A percentile compares a stretch with the other conserved stretches of the same genome.
Conservation (phyloP, 768 basidiomycete genomes). For the Podaxis sp. region DNA sequence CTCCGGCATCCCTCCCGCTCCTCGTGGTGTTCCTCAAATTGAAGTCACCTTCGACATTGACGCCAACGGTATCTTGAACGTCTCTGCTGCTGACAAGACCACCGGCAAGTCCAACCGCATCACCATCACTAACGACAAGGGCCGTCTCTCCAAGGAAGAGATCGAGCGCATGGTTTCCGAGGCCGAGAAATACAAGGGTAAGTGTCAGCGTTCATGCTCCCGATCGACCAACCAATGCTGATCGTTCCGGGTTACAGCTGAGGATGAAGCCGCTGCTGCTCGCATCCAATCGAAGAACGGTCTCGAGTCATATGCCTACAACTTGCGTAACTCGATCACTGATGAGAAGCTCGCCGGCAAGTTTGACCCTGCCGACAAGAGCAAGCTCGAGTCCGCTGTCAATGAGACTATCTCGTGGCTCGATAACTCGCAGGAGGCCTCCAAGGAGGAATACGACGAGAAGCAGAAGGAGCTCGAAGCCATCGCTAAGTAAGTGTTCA, state of each 20-base stretch:
- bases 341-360: constrained; percentile 88
- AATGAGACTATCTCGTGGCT: constrained; percentile 87
- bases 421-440: constrained; percentile 83
- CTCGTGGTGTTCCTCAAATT: constrained; percentile 96
- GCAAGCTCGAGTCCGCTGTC: constrained; percentile 77
- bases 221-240: constrained; percentile 16
- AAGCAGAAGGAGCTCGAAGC: constrained; percentile 92
- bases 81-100: constrained; percentile 93
- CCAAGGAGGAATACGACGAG: constrained; percentile 91
- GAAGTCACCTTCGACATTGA: constrained; percentile 99
- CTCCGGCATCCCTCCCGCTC: constrained; percentile 93
- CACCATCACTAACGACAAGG: constrained; percentile 96
- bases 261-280: constrained; percentile 83
- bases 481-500: constrained; percentile 57
- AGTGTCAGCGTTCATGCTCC: constrained; percentile 20
- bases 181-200: constrained; percentile 90
- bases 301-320: constrained; percentile 94
- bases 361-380: constrained; percentile 84
- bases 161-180: constrained; percentile 97
- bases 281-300: constrained; percentile 88
- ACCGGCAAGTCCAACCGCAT: constrained; percentile 95
- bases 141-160: constrained; percentile 95
- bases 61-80: constrained; percentile 95
- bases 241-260: constrained; percentile 42
- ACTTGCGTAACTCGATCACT: constrained; percentile 84